Evolutionary conservation across 2,329 filamentous ascomycete species (phyloP).

Genomic region (Coniochaeta hoffmannii): DNA sequence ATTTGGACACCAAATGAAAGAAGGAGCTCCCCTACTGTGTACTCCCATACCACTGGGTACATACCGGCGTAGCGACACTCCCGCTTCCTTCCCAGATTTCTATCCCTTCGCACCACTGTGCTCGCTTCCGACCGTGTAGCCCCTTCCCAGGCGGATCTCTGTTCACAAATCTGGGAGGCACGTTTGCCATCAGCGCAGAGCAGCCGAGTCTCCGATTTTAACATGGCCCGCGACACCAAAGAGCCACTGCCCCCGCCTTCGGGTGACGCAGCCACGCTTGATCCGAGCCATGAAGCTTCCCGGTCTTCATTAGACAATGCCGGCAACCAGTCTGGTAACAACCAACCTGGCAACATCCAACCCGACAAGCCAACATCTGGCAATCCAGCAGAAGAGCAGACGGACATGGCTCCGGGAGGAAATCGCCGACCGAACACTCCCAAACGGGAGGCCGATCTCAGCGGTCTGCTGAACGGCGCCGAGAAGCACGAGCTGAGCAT

Average conservation of each 20-base stretch:
- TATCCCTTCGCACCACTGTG: background rate
- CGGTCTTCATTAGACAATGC: background rate
- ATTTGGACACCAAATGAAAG: background rate
- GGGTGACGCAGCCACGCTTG: background rate
- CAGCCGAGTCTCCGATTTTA: background rate
- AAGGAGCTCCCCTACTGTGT: background rate
- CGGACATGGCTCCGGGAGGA: conserved; percentile 32
- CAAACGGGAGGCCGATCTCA: conserved; percentile 43
- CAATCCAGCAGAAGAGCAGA: background rate
- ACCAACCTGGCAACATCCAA: conserved; percentile 4
- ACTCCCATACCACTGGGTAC: too few relatives aligned
- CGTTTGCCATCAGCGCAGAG: background rate
- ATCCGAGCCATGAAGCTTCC: background rate
- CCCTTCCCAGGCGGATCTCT: background rate
- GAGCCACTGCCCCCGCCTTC: background rate
- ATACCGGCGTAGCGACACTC: background rate
- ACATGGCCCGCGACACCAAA: conserved; percentile 1
- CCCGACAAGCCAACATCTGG: background rate
- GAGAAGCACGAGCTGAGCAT: conserved; percentile 46
- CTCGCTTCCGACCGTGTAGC: background rate
- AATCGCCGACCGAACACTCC: conserved; percentile 21
- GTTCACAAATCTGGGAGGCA: background rate
- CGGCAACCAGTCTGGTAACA: background rate
- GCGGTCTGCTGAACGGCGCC: conserved; percentile 34
- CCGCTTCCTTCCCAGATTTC: background rate